Conservation (phyloP, 257 asterid species). For the Haberlea rhodopensis region DNA sequence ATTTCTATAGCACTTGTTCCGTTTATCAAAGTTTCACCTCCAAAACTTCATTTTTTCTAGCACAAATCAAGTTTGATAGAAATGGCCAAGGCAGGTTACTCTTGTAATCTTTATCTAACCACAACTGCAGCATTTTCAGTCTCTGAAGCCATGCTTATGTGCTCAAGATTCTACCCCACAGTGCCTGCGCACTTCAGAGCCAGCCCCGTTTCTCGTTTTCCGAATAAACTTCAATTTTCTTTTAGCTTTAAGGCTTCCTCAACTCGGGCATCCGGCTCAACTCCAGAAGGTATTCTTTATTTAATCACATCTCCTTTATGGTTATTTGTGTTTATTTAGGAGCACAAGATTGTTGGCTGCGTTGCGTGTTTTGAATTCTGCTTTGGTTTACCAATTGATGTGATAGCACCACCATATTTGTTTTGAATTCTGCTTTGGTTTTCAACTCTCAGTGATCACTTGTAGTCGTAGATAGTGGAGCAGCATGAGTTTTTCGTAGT, state of each 20-base stretch:
- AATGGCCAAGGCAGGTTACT: constrained; percentile 50
- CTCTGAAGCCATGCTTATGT: constrained; percentile 46
- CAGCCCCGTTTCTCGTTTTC: constrained; percentile 36
- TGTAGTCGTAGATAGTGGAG: not conserved
- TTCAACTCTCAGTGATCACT: too few relatives aligned
- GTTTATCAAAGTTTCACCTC: too few relatives aligned
- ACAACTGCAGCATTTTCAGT: constrained; percentile 21
- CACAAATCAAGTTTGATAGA: too few relatives aligned
- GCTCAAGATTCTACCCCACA: constrained; percentile 50
- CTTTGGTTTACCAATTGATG: too few relatives aligned
- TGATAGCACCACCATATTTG: too few relatives aligned
- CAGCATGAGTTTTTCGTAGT: not conserved
- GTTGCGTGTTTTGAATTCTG: not conserved
- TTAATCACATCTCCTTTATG: not conserved
- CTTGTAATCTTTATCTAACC: constrained; percentile 37
- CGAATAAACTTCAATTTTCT: constrained; percentile 30
- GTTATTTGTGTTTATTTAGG: not conserved
- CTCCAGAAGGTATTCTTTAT: constrained; percentile 40
- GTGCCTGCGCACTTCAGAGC: constrained; percentile 28
- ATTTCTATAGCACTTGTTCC: too few relatives aligned
- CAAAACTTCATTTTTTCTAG: too few relatives aligned
- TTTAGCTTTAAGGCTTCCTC: constrained; percentile 51
- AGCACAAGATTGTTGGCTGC: not conserved
- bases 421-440: too few relatives aligned
- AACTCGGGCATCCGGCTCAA: constrained; percentile 43